These are phyloP conservation scores for Neurospora sp. DNA, from an alignment of 495 filamentous ascomycete species.

Conservation along the genomic window DNA sequence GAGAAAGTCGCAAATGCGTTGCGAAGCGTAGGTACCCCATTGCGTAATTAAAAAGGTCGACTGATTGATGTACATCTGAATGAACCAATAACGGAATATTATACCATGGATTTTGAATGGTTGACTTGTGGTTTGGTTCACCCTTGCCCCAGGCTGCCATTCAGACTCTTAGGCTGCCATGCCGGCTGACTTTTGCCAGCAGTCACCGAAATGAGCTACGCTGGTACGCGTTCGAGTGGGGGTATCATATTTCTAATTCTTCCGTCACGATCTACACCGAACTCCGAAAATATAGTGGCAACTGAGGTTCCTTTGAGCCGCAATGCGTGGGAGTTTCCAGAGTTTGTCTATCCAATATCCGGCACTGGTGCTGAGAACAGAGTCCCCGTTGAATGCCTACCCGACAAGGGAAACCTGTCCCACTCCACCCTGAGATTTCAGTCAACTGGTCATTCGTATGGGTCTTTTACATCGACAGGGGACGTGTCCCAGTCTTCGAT, in stretches of 20 bases:
- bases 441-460: not conserved
- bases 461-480: constrained; percentile 16
- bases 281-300: not conserved
- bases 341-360: not conserved
- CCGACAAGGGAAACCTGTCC: not conserved
- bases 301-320: not conserved
- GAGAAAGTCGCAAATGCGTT: not conserved
- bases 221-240: not conserved
- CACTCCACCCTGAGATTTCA: not conserved
- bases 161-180: not conserved
- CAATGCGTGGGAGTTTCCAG: not conserved
- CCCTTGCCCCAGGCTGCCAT: not conserved
- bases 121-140: not conserved
- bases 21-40: not conserved
- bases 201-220: not conserved
- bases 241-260: not conserved
- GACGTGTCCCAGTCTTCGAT: constrained; percentile 16
- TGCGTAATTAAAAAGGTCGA: not conserved
- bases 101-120: not conserved
- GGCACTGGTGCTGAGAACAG: not conserved
- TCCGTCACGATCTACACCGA: not conserved
- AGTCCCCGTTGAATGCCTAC: not conserved
- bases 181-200: not conserved
- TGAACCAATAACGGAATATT: not conserved
- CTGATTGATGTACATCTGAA: not conserved